Conservation (phyloP, 768 basidiomycete species). For the Hypsizygus marmoreus region DNA sequence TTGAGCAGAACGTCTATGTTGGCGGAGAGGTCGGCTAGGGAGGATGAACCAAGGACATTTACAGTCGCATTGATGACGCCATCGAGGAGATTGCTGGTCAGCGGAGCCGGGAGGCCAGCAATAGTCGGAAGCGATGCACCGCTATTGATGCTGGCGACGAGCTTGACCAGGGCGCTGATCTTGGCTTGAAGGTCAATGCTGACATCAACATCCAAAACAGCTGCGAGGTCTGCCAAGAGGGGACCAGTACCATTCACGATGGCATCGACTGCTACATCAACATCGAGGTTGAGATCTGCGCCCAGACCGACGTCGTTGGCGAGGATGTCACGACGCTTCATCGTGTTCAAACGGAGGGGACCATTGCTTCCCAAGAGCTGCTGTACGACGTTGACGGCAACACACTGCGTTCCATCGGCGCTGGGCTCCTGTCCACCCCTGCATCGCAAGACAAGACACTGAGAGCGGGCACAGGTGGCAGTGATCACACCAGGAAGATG, state of each 20-base stretch:
- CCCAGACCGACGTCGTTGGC: not conserved
- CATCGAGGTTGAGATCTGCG: not conserved
- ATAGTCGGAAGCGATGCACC: too few species aligned
- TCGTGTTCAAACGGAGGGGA: not conserved
- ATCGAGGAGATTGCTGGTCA: too few species aligned
- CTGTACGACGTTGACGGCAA: conserved; percentile 10
- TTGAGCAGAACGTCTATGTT: not conserved
- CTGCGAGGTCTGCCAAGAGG: too few species aligned
- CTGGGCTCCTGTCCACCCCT: conserved; percentile 6
- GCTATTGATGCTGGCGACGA: not conserved
- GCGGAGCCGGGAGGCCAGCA: too few species aligned
- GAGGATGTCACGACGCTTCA: not conserved
- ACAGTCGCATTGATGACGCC: not conserved
- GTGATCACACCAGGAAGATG: conserved; percentile 15
- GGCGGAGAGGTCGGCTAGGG: not conserved
- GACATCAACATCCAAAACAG: too few species aligned
- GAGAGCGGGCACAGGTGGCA: conserved; percentile 7
- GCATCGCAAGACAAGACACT: conserved; percentile 14
- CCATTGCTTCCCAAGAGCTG: not conserved
- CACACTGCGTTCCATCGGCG: conserved; percentile 10
- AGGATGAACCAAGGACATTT: not conserved
- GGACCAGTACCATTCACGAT: too few species aligned
- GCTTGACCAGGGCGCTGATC: not conserved
- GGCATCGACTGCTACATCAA: not conserved
- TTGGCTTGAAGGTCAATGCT: not conserved